Evolutionary conservation across 257 asterid genomes (phyloP), one percentile per base, ranked within the genome.

Genomic region (Phtheirospermum japonicum): DNA sequence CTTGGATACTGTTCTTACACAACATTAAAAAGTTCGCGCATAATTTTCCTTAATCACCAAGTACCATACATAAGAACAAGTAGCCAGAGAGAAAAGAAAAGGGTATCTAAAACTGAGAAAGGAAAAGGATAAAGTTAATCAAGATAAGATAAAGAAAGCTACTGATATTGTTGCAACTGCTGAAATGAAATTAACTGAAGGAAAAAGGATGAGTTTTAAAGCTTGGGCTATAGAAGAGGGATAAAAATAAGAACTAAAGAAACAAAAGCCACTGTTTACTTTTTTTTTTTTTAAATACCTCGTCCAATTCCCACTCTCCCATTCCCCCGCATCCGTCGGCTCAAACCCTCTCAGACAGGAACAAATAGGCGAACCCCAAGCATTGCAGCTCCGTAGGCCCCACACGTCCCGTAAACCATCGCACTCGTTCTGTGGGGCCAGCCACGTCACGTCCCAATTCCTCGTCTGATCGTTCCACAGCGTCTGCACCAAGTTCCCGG

Each of bases 51-150:
- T 14, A 64, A 72, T 62, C 48, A 23, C 59, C 66, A 52, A 68
- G 17, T 13, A 65, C 28, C 57, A 57, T 37, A 60, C n/a, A 23
- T 72, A 73, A 67, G 59, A 63, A 48, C 10, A 56, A 53, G 40
- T 62, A 31, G 12, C 39, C 40, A 32, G 51, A 58, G 57, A 34
- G 39, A 45, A 69, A 43, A 64, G 43, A 32, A 59, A 67, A 52
- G 46, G 19, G 43, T 28, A 62, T 34, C 60, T 40, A 52, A 75
- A 59, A 23, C 66, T 28, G 64, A 43, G 54, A 72, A 72, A 74
- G 58, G 49, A 67, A 77, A 74, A 77, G 26, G 69, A 66, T 18
- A 80, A 69, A 69, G 81, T 45, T 69, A 53, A 72, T 59, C 52
- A 55, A 60, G 73, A 75, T 43, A 66, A 70, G 49, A 60, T 59